Evolutionary conservation across 2,329 filamentous ascomycete species (phyloP).

Genomic region (Cladosporium sp.): DNA sequence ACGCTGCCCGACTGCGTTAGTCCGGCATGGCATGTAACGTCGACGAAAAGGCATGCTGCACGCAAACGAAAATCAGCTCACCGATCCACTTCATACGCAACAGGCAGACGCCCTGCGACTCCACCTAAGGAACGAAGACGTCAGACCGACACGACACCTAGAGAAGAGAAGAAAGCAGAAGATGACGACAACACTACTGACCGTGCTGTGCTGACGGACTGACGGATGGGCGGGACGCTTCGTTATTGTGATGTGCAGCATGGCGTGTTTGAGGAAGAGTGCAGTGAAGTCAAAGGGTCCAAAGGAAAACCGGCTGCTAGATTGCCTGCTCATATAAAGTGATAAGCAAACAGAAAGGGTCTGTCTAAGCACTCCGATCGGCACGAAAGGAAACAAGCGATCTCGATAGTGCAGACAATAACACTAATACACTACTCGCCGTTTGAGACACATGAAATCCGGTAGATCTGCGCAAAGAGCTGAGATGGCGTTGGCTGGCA

Average conservation of each 20-base stretch:
- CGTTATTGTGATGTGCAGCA: constrained; percentile 3
- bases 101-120: neutral
- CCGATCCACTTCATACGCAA: neutral
- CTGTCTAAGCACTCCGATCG: neutral
- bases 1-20: too few relatives aligned
- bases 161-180: neutral
- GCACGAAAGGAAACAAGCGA: neutral
- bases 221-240: neutral
- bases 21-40: neutral
- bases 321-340: neutral
- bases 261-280: constrained; percentile 4
- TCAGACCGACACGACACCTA: neutral
- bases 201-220: neutral
- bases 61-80: neutral
- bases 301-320: neutral
- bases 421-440: too few relatives aligned
- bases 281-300: neutral
- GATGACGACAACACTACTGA: neutral
- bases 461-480: too few relatives aligned
- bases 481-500: too few relatives aligned
- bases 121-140: neutral
- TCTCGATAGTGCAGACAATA: neutral
- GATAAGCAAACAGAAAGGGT: neutral
- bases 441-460: too few relatives aligned
- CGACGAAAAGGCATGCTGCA: neutral